Evolutionary conservation across 2,329 filamentous ascomycete genomes (phyloP).

Genomic region (Trichocomaceae sp.): DNA sequence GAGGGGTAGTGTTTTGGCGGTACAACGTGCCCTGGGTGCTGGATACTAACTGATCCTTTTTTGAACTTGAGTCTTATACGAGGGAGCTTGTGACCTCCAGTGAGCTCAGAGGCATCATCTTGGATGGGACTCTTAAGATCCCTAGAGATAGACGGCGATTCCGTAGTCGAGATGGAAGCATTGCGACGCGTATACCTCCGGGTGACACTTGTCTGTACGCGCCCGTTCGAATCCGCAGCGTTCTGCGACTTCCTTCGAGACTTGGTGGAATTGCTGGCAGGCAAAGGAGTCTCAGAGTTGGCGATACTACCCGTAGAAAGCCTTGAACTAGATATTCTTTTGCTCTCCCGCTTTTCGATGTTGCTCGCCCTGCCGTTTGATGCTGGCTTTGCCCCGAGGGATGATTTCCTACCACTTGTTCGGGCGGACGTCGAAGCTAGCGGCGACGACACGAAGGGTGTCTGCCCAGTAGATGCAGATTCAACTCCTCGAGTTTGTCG

Average conservation of each 20-base stretch:
- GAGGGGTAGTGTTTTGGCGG: constrained; percentile 43
- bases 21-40: constrained; percentile 47
- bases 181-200: constrained; percentile 23
- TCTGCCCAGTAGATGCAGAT: constrained; percentile 20
- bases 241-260: constrained; percentile 27
- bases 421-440: constrained; percentile 25
- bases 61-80: constrained; percentile 45
- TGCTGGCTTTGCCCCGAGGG: constrained; percentile 22
- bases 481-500: constrained; percentile 40
- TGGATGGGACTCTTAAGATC: constrained; percentile 16
- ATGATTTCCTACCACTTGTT: constrained; percentile 23
- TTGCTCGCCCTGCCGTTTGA: constrained; percentile 23
- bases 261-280: constrained; percentile 23
- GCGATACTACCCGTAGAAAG: constrained; percentile 17
- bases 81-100: constrained; percentile 22
- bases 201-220: constrained; percentile 18
- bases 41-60: constrained; percentile 44
- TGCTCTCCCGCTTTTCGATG: constrained; percentile 18
- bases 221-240: constrained; percentile 17
- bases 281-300: constrained; percentile 22
- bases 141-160: constrained; percentile 15
- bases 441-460: constrained; percentile 26
- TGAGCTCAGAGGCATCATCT: constrained; percentile 16
- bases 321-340: constrained; percentile 21
- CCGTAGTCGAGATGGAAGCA: constrained; percentile 19